Evolutionary conservation across 2,329 filamentous ascomycete genomes (phyloP).

Genomic region (Neoarthrinium moseri): DNA sequence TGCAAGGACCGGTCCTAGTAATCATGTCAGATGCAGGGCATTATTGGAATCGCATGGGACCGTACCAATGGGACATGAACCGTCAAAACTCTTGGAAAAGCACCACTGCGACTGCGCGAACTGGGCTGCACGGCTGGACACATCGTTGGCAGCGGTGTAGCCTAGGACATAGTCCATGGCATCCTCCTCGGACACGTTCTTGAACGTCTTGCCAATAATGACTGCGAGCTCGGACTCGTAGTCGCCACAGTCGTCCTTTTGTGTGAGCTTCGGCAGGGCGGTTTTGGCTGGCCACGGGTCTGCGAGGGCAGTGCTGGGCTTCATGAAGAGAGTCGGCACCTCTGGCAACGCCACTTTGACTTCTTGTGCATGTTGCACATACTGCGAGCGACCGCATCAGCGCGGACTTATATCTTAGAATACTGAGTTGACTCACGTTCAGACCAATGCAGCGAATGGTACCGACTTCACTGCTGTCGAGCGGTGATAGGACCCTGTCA

Average conservation of each 20-base stretch:
- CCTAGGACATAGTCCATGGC: constrained; percentile 61
- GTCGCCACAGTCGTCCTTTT: constrained; percentile 53
- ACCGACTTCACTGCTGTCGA: constrained; percentile 47
- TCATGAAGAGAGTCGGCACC: constrained; percentile 57
- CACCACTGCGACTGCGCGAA: constrained; percentile 53
- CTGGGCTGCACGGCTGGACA: constrained; percentile 58
- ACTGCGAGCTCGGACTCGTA: constrained; percentile 60
- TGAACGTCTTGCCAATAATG: constrained; percentile 47
- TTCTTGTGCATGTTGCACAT: constrained; percentile 40
- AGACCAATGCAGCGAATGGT: constrained; percentile 59
- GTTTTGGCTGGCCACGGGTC: constrained; percentile 53
- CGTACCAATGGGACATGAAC: constrained; percentile 41
- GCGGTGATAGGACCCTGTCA: constrained; percentile 48
- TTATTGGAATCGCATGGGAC: not conserved
- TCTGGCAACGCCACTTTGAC: constrained; percentile 49
- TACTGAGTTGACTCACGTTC: constrained; percentile 40
- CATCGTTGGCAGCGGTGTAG: constrained; percentile 63
- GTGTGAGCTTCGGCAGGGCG: constrained; percentile 51
- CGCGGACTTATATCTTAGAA: constrained; percentile 12
- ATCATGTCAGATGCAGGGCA: accelerated
- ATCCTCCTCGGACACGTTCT: constrained; percentile 55
- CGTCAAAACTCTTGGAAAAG: constrained; percentile 59
- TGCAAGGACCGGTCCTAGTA: constrained; percentile 48
- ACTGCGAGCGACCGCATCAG: constrained; percentile 18
- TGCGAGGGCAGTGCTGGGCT: constrained; percentile 51